phyloP scores from a whole-genome alignment of 208 protist genomes.

The Plasmodiophora brassicae region DNA sequence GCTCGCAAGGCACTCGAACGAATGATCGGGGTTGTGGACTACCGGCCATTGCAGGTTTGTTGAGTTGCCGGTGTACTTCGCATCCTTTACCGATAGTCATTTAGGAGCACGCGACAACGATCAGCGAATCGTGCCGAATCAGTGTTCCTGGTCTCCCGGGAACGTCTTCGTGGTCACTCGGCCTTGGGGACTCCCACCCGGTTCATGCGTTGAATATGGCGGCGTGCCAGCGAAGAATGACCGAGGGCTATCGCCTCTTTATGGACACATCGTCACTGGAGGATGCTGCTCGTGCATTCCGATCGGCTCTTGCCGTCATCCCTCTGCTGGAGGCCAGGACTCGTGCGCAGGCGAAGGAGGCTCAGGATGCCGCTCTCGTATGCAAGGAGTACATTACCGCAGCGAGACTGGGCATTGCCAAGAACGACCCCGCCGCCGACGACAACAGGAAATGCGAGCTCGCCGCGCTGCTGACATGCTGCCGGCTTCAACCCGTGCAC shows the following conservation, averaged over 20 bases:
- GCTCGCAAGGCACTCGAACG: not conserved
- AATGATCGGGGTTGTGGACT: not conserved
- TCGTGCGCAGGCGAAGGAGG: not conserved
- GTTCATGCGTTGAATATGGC: not conserved
- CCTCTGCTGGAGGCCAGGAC: not conserved
- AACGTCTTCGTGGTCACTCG: not conserved
- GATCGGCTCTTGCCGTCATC: not conserved
- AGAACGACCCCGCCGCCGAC: not conserved
- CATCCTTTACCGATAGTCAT: not conserved
- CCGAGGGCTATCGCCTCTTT: not conserved
- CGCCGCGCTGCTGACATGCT: not conserved
- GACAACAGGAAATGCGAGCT: not conserved
- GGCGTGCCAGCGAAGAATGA: not conserved
- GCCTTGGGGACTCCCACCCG: too few species aligned
- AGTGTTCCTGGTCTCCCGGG: too few species aligned
- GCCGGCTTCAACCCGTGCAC: not conserved
- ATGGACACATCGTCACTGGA: not conserved
- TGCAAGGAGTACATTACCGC: slow-evolving; percentile 30
- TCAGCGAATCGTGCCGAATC: too few species aligned
- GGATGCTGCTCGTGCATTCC: not conserved
- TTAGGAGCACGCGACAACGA: not conserved
- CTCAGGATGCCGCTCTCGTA: not conserved
- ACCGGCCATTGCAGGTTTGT: not conserved
- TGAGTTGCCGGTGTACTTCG: too few species aligned
- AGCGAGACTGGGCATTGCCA: not conserved